Base-by-base conservation (phyloP, 1,284 basidiomycete species). In the Tremellales sp. region DNA sequence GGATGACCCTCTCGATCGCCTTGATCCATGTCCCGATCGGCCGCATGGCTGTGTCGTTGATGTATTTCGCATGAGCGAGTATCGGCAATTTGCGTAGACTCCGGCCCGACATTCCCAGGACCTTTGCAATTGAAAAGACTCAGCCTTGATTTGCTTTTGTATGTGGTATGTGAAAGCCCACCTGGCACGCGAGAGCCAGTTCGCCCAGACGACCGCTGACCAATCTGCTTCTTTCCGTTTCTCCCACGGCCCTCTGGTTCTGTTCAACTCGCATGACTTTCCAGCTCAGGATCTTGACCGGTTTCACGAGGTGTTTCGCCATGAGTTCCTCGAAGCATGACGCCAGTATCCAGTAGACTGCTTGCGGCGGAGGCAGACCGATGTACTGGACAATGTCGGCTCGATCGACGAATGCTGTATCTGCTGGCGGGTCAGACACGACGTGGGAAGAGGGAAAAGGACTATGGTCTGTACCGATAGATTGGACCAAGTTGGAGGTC, bases 311-410 rank as follows among this genome's bases (percentile, higher is more conserved):
- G 0, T 84, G 81, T 47, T 81, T 84, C 21, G 74, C 68, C 58
- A 89, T 79, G 43, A 98, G 81, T 67, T 97, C 94, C 13, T 75
- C 68, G 12, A 97, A 74, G 64, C 87, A 94, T 4, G 82, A 83
- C 8, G 83, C 77, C n/a, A 98, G 74, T 53, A 98, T 97, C 72
- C 89, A 88, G 71, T 97, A 97, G 42, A 97, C 81, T 0, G 93
- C 94, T 58, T 92, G 83, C 4, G 84, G 79, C 4, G 91, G 83
- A 1, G 94, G 94, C 5, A 90, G 78, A 50, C 92, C 92, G 29
- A 97, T 81, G 63, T 90, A 95, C 76, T 97, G 92, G 38, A 94
- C 83, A 48, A 98, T 91, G 64, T 99, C 95, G 10, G 93, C 95
- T 37, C 95, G 84, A 66, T 98, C 95, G 44, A 97, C 82, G 65